Evolutionary conservation across 257 asterid species (phyloP), one percentile per base, ranked within the genome.

Genomic region (Fraxinus anomala): DNA sequence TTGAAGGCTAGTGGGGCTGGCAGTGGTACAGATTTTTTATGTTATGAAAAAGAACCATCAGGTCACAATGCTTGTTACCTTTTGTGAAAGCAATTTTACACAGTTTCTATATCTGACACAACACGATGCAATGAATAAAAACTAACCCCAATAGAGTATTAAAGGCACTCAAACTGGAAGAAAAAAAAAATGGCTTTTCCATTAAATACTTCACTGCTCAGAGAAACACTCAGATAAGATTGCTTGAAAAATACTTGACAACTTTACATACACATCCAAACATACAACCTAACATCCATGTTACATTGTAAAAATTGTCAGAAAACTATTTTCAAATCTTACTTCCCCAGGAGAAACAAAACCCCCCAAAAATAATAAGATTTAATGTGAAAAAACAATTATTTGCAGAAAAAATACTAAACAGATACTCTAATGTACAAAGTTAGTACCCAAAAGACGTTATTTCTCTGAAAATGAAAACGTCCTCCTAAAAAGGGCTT

Each of bases 401-500:
- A 63, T 63, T 63, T 63, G 21, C 34, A 63, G 68, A 21, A 23
- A 9, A 61, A 37, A 37, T 7, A 6, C 42, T 37, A 10, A 7
- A 8, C 7, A 37, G 42, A 49, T 14, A 49, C 5, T 49, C 16
- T 16, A 24, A 63, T 23, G 21, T 9, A 7, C 24, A 6, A 7
- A 6, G 4, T 56, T 9, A 19, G 13, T 19, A 63, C 0, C 34
- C 28, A 56, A 21, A 21, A 8, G 26, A 56, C n/a, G 10, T 56
- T 56, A n/a, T 49, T 36, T 26, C 14, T 0, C 11, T 19, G 36
- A 51, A 44, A 26, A 19, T 42, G 61, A 37, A 39, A 71, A 74
- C 59, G 82, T 65, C 63, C 54, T 71, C 74, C 30, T 68, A 68
- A 78, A 31, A 33, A 77, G 70, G 81, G 37, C 63, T 59, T 78